Conservation (phyloP, 805 yeast species). For the Soucietia sequanensis region DNA sequence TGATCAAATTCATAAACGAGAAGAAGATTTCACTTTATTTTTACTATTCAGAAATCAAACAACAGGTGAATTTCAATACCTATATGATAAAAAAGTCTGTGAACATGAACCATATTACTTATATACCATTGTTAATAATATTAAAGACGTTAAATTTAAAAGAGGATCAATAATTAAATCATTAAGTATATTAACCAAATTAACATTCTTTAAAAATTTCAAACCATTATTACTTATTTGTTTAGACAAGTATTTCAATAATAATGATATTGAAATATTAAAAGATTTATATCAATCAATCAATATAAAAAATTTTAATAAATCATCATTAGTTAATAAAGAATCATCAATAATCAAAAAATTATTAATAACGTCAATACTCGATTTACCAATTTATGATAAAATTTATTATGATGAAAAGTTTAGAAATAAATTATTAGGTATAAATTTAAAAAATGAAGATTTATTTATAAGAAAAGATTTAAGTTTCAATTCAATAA, state of each 20-base stretch:
- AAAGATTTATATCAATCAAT: constrained; percentile 29
- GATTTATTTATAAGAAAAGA: constrained; percentile 44
- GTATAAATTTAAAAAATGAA: constrained; percentile 22
- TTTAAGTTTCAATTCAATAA: constrained; percentile 38
- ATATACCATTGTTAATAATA: constrained; percentile 52
- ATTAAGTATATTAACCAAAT: constrained; percentile 55
- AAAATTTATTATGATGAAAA: constrained; percentile 38
- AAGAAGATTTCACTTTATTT: constrained; percentile 59
- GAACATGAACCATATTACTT: constrained; percentile 49
- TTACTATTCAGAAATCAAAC: constrained; percentile 46
- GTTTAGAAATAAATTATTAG: constrained; percentile 36
- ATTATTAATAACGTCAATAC: constrained; percentile 39
- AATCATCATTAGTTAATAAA: constrained; percentile 9
- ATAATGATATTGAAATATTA: constrained; percentile 17
- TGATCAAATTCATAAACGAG: constrained; percentile 54
- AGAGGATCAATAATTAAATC: constrained; percentile 64
- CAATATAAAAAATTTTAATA: constrained; percentile 28
- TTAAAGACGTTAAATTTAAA: constrained; percentile 41
- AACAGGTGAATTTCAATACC: constrained; percentile 40
- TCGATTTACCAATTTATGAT: constrained; percentile 43
- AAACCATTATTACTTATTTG: constrained; percentile 57
- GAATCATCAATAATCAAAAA: constrained; percentile 32
- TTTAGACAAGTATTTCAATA: constrained; percentile 45
- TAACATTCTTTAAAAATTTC: constrained; percentile 53
- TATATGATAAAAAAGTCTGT: constrained; percentile 28